Base-by-base conservation (phyloP, 176 grass and related monocot species). In the Otatea glauca region DNA sequence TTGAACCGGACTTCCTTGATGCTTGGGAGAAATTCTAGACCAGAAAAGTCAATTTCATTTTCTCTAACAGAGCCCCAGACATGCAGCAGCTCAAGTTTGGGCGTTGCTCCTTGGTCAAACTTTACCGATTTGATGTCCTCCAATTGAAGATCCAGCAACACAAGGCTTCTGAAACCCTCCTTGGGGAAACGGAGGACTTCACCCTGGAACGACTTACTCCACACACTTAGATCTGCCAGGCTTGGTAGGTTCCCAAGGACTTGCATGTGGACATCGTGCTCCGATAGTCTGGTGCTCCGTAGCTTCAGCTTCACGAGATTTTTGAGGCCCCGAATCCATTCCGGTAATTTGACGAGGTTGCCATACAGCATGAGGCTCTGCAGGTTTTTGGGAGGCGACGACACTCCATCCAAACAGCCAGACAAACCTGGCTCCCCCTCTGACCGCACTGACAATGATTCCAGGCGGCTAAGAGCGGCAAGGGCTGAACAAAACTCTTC, bases 121-220 rank as follows among this genome's bases (percentile, higher is more conserved):
- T 62, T 7, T 8, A 86, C 2, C 0, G 35, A 67, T 7, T 1
- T 4, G 15, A 65, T 38, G 4, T 1, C 4, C 25, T 21, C 4
- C 29, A 53, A 53, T 21, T 55, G 4, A 55, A 32, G 35, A 0
- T 53, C 50, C 5, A 53, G 16, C 50, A 53, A 6, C 50, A 18
- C 50, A 4, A 53, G 50, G 16, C 16, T 53, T 53, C 16, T 6
- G 50, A 53, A 53, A 2, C 50, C 50, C 5, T 53, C 5, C 0
- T 2, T 2, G 0, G 1, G 50, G 43, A 74, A 4, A 12, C 5
- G 4, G 5, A 63, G 21, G 6, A 23, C 38, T 44, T 2, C 49
- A 0, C 11, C 39, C 5, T 39, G 0, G 35, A 85, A 76, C 1
- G 63, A 6, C 0, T 0, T 0, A 0, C 0, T 0, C 5, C 0